Conservation (phyloP, 352 stramenopile genomes). For the Albugo candida region DNA sequence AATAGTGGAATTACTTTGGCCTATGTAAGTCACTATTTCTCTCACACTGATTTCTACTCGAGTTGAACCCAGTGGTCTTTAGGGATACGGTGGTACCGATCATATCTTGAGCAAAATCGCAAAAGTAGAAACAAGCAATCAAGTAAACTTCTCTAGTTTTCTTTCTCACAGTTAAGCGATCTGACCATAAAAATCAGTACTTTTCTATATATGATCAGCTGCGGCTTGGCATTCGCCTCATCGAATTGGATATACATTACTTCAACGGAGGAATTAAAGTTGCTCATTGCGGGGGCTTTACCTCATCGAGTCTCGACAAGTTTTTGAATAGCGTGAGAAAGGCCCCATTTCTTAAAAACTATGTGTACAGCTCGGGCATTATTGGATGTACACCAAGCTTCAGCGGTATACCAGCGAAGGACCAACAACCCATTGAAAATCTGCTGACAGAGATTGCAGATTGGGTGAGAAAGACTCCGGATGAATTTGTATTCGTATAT, state of each 20-base stretch:
- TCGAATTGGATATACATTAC: conserved; percentile 73
- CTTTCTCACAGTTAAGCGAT: not conserved
- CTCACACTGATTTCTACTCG: conserved; percentile 39
- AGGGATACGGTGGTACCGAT: conserved; percentile 10
- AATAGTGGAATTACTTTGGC: conserved; percentile 58
- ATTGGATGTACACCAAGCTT: conserved; percentile 64
- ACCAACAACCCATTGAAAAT: conserved; percentile 12
- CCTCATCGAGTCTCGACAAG: conserved; percentile 25
- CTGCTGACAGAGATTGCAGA: conserved; percentile 26
- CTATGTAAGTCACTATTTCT: conserved; percentile 45
- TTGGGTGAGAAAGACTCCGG: conserved; percentile 31
- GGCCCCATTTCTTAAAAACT: conserved; percentile 14
- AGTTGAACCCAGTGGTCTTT: conserved; percentile 30
- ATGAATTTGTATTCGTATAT: conserved; percentile 67
- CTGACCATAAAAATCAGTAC: conserved; percentile 14
- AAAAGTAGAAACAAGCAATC: too few relatives aligned
- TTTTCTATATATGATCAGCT: conserved; percentile 63
- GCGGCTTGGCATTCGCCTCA: conserved; percentile 44
- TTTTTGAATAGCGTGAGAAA: conserved; percentile 16
- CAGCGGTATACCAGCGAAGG: conserved; percentile 25
- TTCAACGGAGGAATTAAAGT: conserved; percentile 40
- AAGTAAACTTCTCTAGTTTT: too few relatives aligned
- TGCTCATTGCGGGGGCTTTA: conserved; percentile 40
- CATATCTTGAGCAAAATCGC: not conserved
- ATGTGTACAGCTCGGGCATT: conserved; percentile 19